A percentile compares a stretch with the other conserved stretches of the same genome.
phyloP scores from a whole-genome alignment of 1,139 yeast species.

The Suhomyces terraborum region DNA sequence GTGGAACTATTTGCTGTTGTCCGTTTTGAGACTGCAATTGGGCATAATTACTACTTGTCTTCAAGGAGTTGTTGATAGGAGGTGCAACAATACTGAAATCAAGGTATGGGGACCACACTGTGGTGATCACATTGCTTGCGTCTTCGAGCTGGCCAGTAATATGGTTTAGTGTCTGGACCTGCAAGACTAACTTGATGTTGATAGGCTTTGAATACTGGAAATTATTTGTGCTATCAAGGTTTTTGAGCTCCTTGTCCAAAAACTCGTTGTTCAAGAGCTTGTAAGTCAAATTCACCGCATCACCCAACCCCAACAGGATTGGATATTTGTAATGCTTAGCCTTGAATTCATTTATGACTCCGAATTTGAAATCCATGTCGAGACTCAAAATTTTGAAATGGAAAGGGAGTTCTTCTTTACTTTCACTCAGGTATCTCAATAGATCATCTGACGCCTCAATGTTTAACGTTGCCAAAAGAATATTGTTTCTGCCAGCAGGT shows the following conservation, averaged over 20 bases:
- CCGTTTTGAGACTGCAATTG: constrained; percentile 27
- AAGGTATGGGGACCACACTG: constrained; percentile 62
- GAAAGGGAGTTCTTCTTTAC: constrained; percentile 19
- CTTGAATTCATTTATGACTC: constrained; percentile 32
- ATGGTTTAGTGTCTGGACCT: constrained; percentile 23
- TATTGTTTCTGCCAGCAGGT: constrained; percentile 56
- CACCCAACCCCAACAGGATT: constrained; percentile 29
- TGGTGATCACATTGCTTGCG: constrained; percentile 41
- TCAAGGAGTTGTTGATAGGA: constrained; percentile 44
- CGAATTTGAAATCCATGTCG: constrained; percentile 43
- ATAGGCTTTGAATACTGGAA: constrained; percentile 32
- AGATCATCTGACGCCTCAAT: constrained; percentile 54
- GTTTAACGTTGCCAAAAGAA: constrained; percentile 56
- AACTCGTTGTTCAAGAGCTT: constrained; percentile 39
- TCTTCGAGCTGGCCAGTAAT: constrained; percentile 14
- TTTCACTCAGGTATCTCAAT: constrained; percentile 22
- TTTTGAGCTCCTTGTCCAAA: constrained; percentile 25
- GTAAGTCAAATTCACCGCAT: constrained; percentile 48
- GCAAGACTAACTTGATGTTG: constrained; percentile 34
- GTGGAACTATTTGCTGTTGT: background rate
- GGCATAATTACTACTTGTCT: constrained; percentile 27
- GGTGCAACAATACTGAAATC: constrained; percentile 57
- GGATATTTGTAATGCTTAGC: constrained; percentile 33
- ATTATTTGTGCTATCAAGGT: constrained; percentile 17
- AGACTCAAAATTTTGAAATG: constrained; percentile 44